phyloP scores from a whole-genome alignment of 2,329 filamentous ascomycete species.

The Emmonsiellopsis sp. region DNA sequence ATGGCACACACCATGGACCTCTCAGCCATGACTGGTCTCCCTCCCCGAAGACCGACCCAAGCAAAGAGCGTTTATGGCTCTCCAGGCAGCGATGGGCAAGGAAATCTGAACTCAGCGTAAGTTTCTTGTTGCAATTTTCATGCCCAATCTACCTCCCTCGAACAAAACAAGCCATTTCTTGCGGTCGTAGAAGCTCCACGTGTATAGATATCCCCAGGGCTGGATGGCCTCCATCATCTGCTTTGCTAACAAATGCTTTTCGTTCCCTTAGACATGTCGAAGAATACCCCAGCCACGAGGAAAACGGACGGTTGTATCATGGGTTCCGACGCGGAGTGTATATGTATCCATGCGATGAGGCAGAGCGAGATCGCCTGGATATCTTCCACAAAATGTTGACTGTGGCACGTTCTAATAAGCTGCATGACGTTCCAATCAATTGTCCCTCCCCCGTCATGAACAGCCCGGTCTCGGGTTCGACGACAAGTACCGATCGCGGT shows the following conservation, averaged over 20 bases:
- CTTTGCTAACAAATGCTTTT: slow-evolving; percentile 2
- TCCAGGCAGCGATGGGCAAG: slow-evolving; percentile 4
- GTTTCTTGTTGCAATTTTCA: not conserved
- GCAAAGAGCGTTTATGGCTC: slow-evolving; percentile 4
- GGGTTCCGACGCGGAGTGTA: slow-evolving; percentile 61
- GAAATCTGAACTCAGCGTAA: not conserved
- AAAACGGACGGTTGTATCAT: slow-evolving; percentile 64
- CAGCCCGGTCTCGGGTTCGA: slow-evolving; percentile 4
- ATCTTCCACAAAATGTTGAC: slow-evolving; percentile 72
- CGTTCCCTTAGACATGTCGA: slow-evolving; percentile 23
- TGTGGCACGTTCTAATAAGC: slow-evolving; percentile 47
- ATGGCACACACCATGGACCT: slow-evolving; percentile 11
- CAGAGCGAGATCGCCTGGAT: slow-evolving; percentile 69
- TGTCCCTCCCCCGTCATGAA: not conserved
- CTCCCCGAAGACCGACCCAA: slow-evolving; percentile 8
- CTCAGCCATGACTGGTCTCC: slow-evolving; percentile 11
- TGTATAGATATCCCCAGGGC: not conserved
- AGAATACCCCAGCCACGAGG: slow-evolving; percentile 41
- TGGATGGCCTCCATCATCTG: not conserved
- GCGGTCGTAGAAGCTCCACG: not conserved
- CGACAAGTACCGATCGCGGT: slow-evolving; percentile 7
- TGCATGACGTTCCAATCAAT: slow-evolving; percentile 31
- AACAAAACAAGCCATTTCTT: not conserved
- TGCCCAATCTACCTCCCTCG: not conserved
- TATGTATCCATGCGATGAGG: slow-evolving; percentile 68